Evolutionary conservation across 1,284 basidiomycete genomes (phyloP).

Genomic region (Rhodotorula sp.): DNA sequence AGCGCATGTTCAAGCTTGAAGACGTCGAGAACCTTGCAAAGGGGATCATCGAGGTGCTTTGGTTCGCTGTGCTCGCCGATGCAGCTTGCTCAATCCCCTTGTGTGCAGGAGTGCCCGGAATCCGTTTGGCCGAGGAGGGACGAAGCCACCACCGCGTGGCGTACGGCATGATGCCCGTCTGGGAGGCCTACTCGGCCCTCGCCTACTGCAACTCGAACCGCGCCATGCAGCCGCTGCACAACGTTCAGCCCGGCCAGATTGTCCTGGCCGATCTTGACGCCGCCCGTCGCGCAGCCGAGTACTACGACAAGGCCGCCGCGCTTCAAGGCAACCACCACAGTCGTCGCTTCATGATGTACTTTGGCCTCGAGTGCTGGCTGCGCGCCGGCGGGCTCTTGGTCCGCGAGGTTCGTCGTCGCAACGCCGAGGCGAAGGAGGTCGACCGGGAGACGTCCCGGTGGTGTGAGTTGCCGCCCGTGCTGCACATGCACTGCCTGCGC

Average conservation of each 20-base stretch:
- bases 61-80: too few species aligned
- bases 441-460: too few species aligned
- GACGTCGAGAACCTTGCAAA: neutral
- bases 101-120: too few species aligned
- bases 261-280: neutral
- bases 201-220: neutral
- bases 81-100: too few species aligned
- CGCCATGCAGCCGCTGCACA: neutral
- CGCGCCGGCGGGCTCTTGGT: constrained; percentile 1
- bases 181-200: neutral
- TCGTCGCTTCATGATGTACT: neutral
- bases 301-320: constrained; percentile 4
- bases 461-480: too few species aligned
- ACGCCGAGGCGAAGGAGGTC: neutral
- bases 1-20: neutral
- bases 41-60: too few species aligned
- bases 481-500: too few species aligned
- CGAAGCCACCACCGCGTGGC: neutral
- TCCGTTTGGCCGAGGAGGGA: too few species aligned
- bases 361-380: neutral
- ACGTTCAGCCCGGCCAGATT: neutral
- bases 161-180: neutral
- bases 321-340: neutral
- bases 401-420: neutral
- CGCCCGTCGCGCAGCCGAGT: neutral